Conservation (phyloP, 2,329 filamentous ascomycete genomes). For the Seiridium cupressi region DNA sequence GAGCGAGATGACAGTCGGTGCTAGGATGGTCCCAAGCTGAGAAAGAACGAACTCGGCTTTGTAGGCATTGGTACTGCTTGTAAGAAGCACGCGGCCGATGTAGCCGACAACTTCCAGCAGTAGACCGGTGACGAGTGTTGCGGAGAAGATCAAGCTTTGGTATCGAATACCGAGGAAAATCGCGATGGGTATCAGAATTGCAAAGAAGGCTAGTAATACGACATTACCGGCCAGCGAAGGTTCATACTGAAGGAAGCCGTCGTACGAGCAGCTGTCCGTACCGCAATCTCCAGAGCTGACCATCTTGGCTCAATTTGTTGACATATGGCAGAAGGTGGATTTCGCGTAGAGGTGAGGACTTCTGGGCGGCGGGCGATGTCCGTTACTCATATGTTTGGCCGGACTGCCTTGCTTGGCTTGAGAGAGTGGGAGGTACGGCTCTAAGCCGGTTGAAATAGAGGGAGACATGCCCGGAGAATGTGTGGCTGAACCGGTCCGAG, state of each 20-base stretch:
- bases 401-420: not conserved
- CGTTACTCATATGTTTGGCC: not conserved
- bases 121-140: slow-evolving; percentile 37
- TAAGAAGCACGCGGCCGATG: slow-evolving; percentile 41
- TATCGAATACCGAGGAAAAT: slow-evolving; percentile 37
- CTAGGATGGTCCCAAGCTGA: slow-evolving; percentile 45
- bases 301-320: slow-evolving; percentile 18
- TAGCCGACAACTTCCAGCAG: slow-evolving; percentile 45
- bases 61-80: slow-evolving; percentile 27
- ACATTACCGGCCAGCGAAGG: slow-evolving; percentile 37
- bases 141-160: slow-evolving; percentile 38
- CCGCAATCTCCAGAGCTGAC: slow-evolving; percentile 17
- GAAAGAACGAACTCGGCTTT: slow-evolving; percentile 40
- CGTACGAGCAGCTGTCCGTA: not conserved
- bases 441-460: not conserved
- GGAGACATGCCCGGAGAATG: not conserved
- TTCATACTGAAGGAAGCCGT: slow-evolving; percentile 25
- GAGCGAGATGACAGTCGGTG: slow-evolving; percentile 42
- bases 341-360: not conserved
- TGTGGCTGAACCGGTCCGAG: slow-evolving; percentile 3
- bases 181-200: slow-evolving; percentile 34
- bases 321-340: slow-evolving; percentile 1
- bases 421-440: not conserved
- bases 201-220: slow-evolving; percentile 38
- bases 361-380: not conserved